Percentiles rank a stretch among this genome's conserved stretches.
Conservation (phyloP, 768 basidiomycete species). For the Lanmaoa pseudosensibilis region DNA sequence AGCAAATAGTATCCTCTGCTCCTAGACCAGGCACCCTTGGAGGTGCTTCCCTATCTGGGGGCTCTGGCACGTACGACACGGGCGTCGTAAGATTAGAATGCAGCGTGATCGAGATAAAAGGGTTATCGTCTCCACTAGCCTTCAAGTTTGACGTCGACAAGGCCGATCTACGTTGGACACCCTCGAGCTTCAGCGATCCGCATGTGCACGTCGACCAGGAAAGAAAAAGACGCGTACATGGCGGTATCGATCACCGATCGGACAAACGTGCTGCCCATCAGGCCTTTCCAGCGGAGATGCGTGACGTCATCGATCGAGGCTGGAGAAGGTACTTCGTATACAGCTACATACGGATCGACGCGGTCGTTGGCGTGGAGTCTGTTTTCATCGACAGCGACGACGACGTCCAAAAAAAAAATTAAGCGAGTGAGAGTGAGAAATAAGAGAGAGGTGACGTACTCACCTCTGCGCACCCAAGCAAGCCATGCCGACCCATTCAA, state of each 20-base stretch:
- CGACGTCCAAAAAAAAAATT: not conserved
- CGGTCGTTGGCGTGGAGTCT: slow-evolving; percentile 64
- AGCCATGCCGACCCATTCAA: slow-evolving; percentile 78
- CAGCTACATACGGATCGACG: slow-evolving; percentile 66
- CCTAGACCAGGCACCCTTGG: slow-evolving; percentile 45
- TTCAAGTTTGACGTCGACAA: slow-evolving; percentile 3
- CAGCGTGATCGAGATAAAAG: slow-evolving; percentile 20
- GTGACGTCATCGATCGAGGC: slow-evolving; percentile 46
- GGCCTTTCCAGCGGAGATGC: slow-evolving; percentile 61
- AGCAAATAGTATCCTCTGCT: slow-evolving; percentile 54
- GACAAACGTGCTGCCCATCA: slow-evolving; percentile 53
- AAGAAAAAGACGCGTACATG: slow-evolving; percentile 24
- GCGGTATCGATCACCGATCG: slow-evolving; percentile 49
- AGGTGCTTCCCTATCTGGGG: slow-evolving; percentile 29
- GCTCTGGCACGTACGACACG: slow-evolving; percentile 48
- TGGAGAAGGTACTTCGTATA: slow-evolving; percentile 57
- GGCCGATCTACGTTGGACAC: slow-evolving; percentile 1
- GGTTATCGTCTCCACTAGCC: slow-evolving; percentile 3
- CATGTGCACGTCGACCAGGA: not conserved
- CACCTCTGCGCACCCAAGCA: slow-evolving; percentile 66
- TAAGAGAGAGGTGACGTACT: not conserved
- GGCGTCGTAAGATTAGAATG: slow-evolving; percentile 48
- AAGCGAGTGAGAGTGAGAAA: not conserved
- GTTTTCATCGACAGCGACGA: not conserved
- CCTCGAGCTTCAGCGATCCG: not conserved